Conservation (phyloP, 2,329 filamentous ascomycete genomes). For the Scedosporium boydii region DNA sequence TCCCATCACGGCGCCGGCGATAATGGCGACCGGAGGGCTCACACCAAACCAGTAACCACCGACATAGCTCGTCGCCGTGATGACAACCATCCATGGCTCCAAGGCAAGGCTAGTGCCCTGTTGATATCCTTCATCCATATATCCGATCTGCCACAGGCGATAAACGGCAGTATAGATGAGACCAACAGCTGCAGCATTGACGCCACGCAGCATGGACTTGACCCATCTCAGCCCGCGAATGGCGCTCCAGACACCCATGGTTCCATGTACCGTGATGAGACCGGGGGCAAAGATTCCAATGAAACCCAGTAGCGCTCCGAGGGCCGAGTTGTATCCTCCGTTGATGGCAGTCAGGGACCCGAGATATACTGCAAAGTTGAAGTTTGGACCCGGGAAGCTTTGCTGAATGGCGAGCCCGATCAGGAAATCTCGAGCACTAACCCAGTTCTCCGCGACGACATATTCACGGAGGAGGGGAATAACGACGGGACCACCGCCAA, state of each 20-base stretch:
- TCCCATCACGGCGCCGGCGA: slow-evolving; percentile 23
- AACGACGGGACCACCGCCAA: slow-evolving; percentile 56
- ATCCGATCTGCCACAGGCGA: slow-evolving; percentile 52
- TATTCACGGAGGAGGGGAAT: slow-evolving; percentile 53
- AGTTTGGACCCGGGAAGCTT: slow-evolving; percentile 47
- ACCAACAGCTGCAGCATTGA: slow-evolving; percentile 52
- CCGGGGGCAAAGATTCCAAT: slow-evolving; percentile 45
- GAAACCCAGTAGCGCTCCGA: slow-evolving; percentile 30
- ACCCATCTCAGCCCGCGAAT: slow-evolving; percentile 36
- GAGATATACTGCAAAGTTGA: slow-evolving; percentile 47
- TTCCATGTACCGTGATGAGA: slow-evolving; percentile 36
- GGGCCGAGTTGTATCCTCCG: slow-evolving; percentile 22
- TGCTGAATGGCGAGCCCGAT: slow-evolving; percentile 65
- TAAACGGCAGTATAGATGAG: slow-evolving; percentile 57
- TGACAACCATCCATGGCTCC: slow-evolving; percentile 56
- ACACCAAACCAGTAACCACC: slow-evolving; percentile 22
- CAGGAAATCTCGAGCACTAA: slow-evolving; percentile 60
- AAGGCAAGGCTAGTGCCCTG: slow-evolving; percentile 41
- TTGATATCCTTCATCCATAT: slow-evolving; percentile 38
- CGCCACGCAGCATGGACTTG: slow-evolving; percentile 38
- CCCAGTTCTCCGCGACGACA: slow-evolving; percentile 60
- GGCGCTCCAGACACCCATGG: slow-evolving; percentile 45
- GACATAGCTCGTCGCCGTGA: slow-evolving; percentile 34
- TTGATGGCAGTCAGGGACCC: slow-evolving; percentile 36
- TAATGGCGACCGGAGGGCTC: slow-evolving; percentile 21